Percentiles rank a stretch among this genome's conserved stretches.
Conservation (phyloP, 495 filamentous ascomycete genomes). For the Trichocladium antarcticum region DNA sequence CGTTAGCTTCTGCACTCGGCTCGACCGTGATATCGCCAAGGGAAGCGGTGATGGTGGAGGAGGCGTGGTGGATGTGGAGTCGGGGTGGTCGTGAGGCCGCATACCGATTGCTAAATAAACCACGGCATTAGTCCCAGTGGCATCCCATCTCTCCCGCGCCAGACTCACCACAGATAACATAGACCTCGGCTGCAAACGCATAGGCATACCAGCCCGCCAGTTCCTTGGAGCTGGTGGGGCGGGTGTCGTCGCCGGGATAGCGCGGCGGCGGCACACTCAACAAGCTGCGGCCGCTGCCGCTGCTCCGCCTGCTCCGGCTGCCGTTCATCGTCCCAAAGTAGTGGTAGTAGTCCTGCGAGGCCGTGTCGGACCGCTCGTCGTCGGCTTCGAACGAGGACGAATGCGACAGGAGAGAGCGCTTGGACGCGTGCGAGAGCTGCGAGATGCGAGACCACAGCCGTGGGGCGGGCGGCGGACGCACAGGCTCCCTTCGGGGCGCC, state of each 20-base stretch:
- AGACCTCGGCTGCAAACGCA: slow-evolving; percentile 95
- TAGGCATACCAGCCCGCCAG: slow-evolving; percentile 92
- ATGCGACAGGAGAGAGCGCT: slow-evolving; percentile 33
- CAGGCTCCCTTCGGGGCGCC: slow-evolving; percentile 27
- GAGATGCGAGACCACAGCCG: slow-evolving; percentile 37
- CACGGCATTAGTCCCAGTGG: neutral
- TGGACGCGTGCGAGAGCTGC: slow-evolving; percentile 35
- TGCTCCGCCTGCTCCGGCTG: slow-evolving; percentile 9
- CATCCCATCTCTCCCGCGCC: neutral
- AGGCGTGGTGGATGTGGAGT: neutral
- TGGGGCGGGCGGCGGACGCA: slow-evolving; percentile 29
- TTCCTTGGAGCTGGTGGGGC: slow-evolving; percentile 77
- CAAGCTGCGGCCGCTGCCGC: slow-evolving; percentile 6
- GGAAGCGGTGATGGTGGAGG: neutral
- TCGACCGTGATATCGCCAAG: neutral
- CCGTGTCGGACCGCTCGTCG: slow-evolving; percentile 44
- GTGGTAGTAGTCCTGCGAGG: slow-evolving; percentile 8
- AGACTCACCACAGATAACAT: slow-evolving; percentile 78
- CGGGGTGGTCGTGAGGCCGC: neutral
- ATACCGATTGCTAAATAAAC: slow-evolving; percentile 22
- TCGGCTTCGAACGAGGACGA: slow-evolving; percentile 50
- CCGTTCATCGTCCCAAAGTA: slow-evolving; percentile 19
- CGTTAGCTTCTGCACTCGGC: slow-evolving; percentile 3
- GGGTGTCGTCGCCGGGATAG: slow-evolving; percentile 77
- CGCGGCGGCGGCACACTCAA: slow-evolving; percentile 13